These are phyloP conservation scores for Ophiosphaerella korrae DNA, from an alignment of 2,329 filamentous ascomycete genomes.

Conservation along the genomic window DNA sequence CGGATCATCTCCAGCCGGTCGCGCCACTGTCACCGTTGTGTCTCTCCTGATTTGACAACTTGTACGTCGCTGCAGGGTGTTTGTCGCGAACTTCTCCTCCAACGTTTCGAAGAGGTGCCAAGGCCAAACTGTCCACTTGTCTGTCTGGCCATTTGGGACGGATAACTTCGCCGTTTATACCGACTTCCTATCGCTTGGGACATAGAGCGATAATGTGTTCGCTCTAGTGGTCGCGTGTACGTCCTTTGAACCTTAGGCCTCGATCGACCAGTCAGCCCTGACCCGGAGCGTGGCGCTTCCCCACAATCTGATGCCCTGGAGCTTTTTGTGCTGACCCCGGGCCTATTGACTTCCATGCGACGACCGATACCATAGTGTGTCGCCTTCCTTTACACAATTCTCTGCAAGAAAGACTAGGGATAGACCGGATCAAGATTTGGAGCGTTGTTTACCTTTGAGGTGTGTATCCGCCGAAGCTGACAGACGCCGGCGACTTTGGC, in stretches of 20 bases:
- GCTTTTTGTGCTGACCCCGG: conserved; percentile 34
- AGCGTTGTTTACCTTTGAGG: conserved; percentile 45
- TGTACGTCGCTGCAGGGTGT: conserved; percentile 30
- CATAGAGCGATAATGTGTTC: conserved; percentile 44
- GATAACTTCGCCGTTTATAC: conserved; percentile 21
- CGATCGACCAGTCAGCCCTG: conserved; percentile 37
- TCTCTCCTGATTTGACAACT: conserved; percentile 29
- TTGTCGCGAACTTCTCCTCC: conserved; percentile 30
- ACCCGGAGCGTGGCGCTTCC: conserved; percentile 46
- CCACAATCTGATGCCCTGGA: conserved; percentile 42
- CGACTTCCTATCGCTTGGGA: conserved; percentile 35
- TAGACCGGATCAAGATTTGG: conserved; percentile 51
- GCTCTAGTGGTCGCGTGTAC: conserved; percentile 41
- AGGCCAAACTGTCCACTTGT: conserved; percentile 31
- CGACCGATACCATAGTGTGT: conserved; percentile 45
- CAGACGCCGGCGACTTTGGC: conserved; percentile 4
- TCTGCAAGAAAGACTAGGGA: conserved; percentile 48
- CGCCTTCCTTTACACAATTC: conserved; percentile 43
- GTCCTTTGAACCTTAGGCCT: conserved; percentile 30
- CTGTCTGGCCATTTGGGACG: conserved; percentile 29
- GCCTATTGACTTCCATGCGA: conserved; percentile 40
- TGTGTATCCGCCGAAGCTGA: conserved; percentile 25
- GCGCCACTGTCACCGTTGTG: conserved; percentile 23
- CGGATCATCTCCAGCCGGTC: conserved; percentile 29
- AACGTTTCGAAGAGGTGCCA: conserved; percentile 43